Evolutionary conservation across 345 rosid genomes (phyloP).

Genomic region (Eucalyptus camaldulensis): DNA sequence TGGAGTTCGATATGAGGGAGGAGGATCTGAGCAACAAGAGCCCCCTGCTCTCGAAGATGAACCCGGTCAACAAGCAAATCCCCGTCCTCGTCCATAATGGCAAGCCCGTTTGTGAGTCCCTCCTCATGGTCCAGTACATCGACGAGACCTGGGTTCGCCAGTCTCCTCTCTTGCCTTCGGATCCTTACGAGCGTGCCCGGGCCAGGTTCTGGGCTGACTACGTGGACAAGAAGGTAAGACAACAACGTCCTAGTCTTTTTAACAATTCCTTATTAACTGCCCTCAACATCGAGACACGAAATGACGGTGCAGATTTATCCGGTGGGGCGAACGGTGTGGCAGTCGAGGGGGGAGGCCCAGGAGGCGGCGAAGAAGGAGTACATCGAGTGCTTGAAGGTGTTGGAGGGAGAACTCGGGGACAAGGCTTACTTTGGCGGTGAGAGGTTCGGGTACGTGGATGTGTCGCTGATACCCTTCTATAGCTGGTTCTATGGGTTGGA

Average conservation of each 20-base stretch:
- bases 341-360: neutral
- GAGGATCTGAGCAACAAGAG: conserved; percentile 3
- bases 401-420: conserved; percentile 11
- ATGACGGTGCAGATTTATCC: neutral
- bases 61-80: neutral
- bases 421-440: conserved; percentile 2
- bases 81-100: conserved; percentile 6
- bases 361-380: conserved; percentile 1
- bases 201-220: conserved; percentile 6
- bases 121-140: neutral
- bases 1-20: neutral
- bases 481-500: conserved; percentile 1
- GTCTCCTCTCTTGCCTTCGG: neutral
- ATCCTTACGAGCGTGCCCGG: neutral
- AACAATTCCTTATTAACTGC: neutral
- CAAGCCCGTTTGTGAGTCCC: neutral
- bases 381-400: neutral
- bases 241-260: neutral
- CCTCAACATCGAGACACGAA: neutral
- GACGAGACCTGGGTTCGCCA: neutral
- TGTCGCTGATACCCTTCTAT: neutral
- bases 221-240: neutral
- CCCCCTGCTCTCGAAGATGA: neutral
- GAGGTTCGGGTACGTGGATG: neutral
- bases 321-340: neutral